These are phyloP conservation scores for Chamaecyparis obtusa DNA, from an alignment of 75 land plant genomes.

Conservation along the genomic window DNA sequence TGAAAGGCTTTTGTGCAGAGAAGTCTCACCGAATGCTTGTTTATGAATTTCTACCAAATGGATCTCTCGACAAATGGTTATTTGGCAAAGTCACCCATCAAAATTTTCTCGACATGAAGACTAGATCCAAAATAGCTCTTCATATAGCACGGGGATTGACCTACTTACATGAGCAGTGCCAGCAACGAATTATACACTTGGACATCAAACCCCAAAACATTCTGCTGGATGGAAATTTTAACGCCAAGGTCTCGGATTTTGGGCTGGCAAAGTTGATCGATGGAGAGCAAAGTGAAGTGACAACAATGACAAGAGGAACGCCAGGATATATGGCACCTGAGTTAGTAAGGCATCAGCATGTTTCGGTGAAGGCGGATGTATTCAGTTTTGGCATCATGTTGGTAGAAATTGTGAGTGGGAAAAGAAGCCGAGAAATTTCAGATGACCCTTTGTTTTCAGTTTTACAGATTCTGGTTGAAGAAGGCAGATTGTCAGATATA, in stretches of 20 bases:
- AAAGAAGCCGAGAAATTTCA: too few relatives aligned
- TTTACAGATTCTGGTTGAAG: too few relatives aligned
- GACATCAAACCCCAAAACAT: slow-evolving; percentile 44
- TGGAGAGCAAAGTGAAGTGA: too few relatives aligned
- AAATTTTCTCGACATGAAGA: slow-evolving; percentile 13
- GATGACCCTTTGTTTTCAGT: too few relatives aligned
- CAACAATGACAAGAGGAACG: too few relatives aligned
- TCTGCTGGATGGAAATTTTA: slow-evolving; percentile 28
- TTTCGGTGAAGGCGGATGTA: too few relatives aligned
- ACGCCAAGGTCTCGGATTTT: neutral
- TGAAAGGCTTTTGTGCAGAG: slow-evolving; percentile 32
- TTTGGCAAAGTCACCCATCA: neutral
- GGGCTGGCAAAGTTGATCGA: slow-evolving; percentile 29
- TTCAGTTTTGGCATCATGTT: too few relatives aligned
- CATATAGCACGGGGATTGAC: slow-evolving; percentile 15
- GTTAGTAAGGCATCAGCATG: too few relatives aligned
- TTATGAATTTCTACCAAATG: slow-evolving; percentile 22
- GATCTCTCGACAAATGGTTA: slow-evolving; percentile 28
- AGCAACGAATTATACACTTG: slow-evolving; percentile 34
- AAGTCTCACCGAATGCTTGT: slow-evolving; percentile 15
- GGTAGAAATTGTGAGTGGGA: too few relatives aligned
- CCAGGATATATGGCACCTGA: too few relatives aligned
- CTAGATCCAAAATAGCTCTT: slow-evolving; percentile 11
- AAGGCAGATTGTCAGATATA: too few relatives aligned
- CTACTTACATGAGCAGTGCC: slow-evolving; percentile 29